Base-by-base conservation (phyloP, 495 filamentous ascomycete genomes). In the Penicillium parvum region DNA sequence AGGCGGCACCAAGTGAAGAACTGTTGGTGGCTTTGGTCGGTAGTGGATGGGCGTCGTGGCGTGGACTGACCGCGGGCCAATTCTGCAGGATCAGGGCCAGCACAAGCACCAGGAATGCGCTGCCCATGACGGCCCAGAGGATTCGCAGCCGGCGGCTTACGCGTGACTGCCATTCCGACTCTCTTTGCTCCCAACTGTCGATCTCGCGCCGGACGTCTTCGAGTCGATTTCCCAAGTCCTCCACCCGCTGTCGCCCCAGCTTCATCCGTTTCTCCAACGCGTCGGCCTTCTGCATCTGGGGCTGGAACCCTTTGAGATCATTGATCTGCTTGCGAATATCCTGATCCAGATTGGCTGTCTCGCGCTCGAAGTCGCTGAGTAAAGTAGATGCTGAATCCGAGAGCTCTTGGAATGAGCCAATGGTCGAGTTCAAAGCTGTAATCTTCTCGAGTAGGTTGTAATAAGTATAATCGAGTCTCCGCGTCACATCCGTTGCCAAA, bases 401-500 rank as follows among this genome's bases (percentile, higher is more conserved):
- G 3, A 96, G 76, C 36, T 86, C 78, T 46, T 85, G 81, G 14
- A 96, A 75, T 3, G 73, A 78, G 1, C 66, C 47, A 16, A 95
- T 77, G 2, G 83, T 88, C 37, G 74, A 69, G 37, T 83, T 81
- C 22, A 96, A 68, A 0, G 78, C 63, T 30, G 78, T 74, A 21
- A 91, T 71, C 45, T 85, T 91, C 56, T 91, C 84, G 11, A 92
- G 72, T 4, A 96, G 73, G 3, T 84, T 81, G 53, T 90, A 90
- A 66, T 95, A 95, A 0, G 84, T 89, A 51, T 85, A 84, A 55
- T 95, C 88, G n/a, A 96, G 75, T 32, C 78, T 78, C 47, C 78
- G 76, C 14, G 82, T 92, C 3, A 81, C 79, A 25, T 75, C 74
- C 38, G 65, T 77, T 18, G 70, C 70, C 17, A 65, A 58, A 0